Conservation (phyloP, 2,329 filamentous ascomycete genomes). For the Bipolaris sorokiniana region DNA sequence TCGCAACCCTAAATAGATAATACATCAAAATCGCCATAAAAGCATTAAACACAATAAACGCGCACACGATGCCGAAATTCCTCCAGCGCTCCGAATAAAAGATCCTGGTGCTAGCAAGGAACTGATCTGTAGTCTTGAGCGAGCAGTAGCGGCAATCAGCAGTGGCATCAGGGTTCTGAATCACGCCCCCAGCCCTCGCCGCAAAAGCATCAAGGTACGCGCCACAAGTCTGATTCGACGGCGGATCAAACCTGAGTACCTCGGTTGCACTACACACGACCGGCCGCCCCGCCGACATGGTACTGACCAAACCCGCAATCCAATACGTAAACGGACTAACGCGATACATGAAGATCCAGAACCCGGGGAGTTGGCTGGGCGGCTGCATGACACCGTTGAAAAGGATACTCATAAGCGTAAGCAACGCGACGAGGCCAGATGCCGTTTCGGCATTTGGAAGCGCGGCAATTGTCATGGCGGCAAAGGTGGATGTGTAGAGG, state of each 20-base stretch:
- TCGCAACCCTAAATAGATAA: slow-evolving; percentile 51
- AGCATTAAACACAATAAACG: slow-evolving; percentile 69
- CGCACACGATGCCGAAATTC: slow-evolving; percentile 74
- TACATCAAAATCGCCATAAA: slow-evolving; percentile 65
- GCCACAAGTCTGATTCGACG: slow-evolving; percentile 50
- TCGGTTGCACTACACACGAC: slow-evolving; percentile 58
- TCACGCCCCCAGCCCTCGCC: slow-evolving; percentile 43
- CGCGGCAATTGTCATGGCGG: slow-evolving; percentile 74
- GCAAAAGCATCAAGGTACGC: slow-evolving; percentile 56
- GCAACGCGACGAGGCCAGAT: slow-evolving; percentile 64
- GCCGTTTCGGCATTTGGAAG: slow-evolving; percentile 73
- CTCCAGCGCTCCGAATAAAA: slow-evolving; percentile 62
- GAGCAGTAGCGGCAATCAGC: slow-evolving; percentile 59
- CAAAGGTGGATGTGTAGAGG: slow-evolving; percentile 74
- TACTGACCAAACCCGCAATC: slow-evolving; percentile 50
- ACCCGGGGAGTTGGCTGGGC: slow-evolving; percentile 65
- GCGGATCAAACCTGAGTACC: slow-evolving; percentile 50
- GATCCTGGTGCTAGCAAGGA: slow-evolving; percentile 52
- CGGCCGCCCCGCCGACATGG: slow-evolving; percentile 52
- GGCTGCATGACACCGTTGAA: slow-evolving; percentile 65
- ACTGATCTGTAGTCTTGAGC: slow-evolving; percentile 55
- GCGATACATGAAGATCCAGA: slow-evolving; percentile 81
- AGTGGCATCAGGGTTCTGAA: slow-evolving; percentile 55
- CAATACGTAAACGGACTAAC: slow-evolving; percentile 71
- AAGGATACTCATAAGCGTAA: slow-evolving; percentile 59